These are phyloP conservation scores for Mucor indicus DNA, from an alignment of 371 early-diverging fungal species.

Conservation along the genomic window DNA sequence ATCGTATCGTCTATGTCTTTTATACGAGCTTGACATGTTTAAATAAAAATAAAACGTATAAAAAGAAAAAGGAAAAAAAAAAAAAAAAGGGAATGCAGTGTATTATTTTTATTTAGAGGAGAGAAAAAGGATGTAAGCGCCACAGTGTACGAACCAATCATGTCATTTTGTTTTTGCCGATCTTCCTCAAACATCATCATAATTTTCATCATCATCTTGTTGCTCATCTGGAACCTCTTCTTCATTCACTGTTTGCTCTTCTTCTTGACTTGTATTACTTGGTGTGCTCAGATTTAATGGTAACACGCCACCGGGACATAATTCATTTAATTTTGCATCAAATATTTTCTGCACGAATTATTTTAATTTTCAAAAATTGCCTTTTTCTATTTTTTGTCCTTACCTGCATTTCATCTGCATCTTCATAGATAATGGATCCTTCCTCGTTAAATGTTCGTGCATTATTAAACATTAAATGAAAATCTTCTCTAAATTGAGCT, in stretches of 20 bases:
- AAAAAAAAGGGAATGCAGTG: constrained; percentile 1
- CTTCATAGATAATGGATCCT: constrained; percentile 74
- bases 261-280: too few relatives aligned
- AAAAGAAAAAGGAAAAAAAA: neutral
- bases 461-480: constrained; percentile 76
- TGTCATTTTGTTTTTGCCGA: too few relatives aligned
- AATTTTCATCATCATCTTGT: too few relatives aligned
- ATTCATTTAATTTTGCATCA: constrained; percentile 22
- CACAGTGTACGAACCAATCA: too few relatives aligned
- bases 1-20: constrained; percentile 29
- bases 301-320: constrained; percentile 25
- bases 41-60: constrained; percentile 1
- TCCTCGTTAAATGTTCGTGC: constrained; percentile 79
- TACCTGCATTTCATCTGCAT: constrained; percentile 62
- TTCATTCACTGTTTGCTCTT: too few relatives aligned
- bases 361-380: too few relatives aligned
- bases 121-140: neutral
- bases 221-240: too few relatives aligned
- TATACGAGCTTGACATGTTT: constrained; percentile 3
- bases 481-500: constrained; percentile 57
- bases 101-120: too few relatives aligned
- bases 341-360: constrained; percentile 17
- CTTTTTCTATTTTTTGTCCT: neutral
- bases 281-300: constrained; percentile 1
- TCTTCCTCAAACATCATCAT: too few relatives aligned